phyloP scores from a whole-genome alignment of 805 yeast species.

The Candida coquimbonensis region DNA sequence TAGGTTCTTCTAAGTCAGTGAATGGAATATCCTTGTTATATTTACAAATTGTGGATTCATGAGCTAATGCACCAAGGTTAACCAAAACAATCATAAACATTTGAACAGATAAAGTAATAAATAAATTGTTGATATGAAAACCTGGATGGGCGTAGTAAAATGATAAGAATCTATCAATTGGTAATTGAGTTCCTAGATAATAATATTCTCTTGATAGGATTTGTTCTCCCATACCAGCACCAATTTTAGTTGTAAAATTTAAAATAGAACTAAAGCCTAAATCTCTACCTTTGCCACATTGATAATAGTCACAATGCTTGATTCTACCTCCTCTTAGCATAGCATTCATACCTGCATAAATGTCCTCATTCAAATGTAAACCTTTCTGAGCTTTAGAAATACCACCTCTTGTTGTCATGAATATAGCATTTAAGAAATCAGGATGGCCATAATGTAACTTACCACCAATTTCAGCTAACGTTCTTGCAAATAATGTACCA shows the following conservation, averaged over 20 bases:
- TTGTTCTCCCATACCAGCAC: slow-evolving; percentile 99
- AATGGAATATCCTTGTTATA: slow-evolving; percentile 62
- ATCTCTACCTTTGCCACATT: slow-evolving; percentile 96
- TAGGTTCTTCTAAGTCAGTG: slow-evolving; percentile 66
- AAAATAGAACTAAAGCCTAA: slow-evolving; percentile 87
- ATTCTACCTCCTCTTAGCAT: slow-evolving; percentile 85
- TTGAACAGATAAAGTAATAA: slow-evolving; percentile 82
- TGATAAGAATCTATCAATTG: slow-evolving; percentile 82
- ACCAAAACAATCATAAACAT: slow-evolving; percentile 74
- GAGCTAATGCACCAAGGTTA: slow-evolving; percentile 70
- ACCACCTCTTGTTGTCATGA: slow-evolving; percentile 95
- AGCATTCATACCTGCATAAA: slow-evolving; percentile 93
- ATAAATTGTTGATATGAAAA: slow-evolving; percentile 85
- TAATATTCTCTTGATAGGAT: slow-evolving; percentile 86
- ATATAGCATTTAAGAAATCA: slow-evolving; percentile 83
- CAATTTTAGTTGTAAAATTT: slow-evolving; percentile 92
- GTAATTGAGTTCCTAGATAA: slow-evolving; percentile 82
- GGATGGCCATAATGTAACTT: slow-evolving; percentile 96
- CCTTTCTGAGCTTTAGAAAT: slow-evolving; percentile 93
- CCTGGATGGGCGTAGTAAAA: slow-evolving; percentile 98
- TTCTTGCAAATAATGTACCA: slow-evolving; percentile 91
- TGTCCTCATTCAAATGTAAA: slow-evolving; percentile 88
- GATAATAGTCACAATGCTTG: slow-evolving; percentile 92
- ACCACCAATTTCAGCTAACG: slow-evolving; percentile 89
- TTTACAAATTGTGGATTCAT: slow-evolving; percentile 64